Evolutionary conservation across 202 grass and related monocot genomes (phyloP).

Genomic region (Zizania palustris): DNA sequence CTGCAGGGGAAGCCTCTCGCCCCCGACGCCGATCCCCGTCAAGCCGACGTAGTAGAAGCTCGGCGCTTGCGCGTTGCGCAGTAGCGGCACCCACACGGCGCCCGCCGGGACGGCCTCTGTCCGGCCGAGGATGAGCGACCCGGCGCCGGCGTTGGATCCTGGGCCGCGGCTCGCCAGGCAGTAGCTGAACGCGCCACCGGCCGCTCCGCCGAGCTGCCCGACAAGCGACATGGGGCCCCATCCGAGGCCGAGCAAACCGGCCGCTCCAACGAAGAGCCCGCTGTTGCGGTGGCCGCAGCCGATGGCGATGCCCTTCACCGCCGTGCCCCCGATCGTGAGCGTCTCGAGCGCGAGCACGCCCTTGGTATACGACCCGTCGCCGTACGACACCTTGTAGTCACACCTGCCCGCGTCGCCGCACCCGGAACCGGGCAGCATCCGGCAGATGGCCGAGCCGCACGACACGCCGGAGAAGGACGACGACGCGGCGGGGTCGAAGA

Average conservation of each 20-base stretch:
- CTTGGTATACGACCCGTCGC: constrained; percentile 80
- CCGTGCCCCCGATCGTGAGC: constrained; percentile 60
- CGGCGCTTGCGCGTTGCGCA: constrained; percentile 63
- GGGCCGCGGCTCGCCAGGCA: constrained; percentile 64
- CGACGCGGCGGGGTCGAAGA: constrained; percentile 81
- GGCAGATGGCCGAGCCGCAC: constrained; percentile 64
- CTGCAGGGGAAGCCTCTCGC: constrained; percentile 50
- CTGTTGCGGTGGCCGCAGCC: constrained; percentile 87
- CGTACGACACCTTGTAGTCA: constrained; percentile 69
- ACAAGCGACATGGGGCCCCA: constrained; percentile 93
- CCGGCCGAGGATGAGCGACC: constrained; percentile 75
- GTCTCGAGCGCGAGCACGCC: constrained; percentile 80
- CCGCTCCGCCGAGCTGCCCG: constrained; percentile 67
- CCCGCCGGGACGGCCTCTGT: constrained; percentile 69
- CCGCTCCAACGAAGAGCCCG: constrained; percentile 72
- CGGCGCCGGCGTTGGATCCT: constrained; percentile 31
- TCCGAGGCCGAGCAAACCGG: constrained; percentile 75
- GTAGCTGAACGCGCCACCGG: constrained; percentile 89
- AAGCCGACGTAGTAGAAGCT: constrained; percentile 94
- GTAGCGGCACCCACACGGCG: constrained; percentile 84
- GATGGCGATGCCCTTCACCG: constrained; percentile 67
- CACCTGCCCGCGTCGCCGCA: constrained; percentile 49
- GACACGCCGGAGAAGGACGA: constrained; percentile 65
- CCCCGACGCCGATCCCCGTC: constrained; percentile 66
- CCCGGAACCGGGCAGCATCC: constrained; percentile 30